Conservation (phyloP, 2,329 filamentous ascomycete species). For the Arachnomyces sp. region DNA sequence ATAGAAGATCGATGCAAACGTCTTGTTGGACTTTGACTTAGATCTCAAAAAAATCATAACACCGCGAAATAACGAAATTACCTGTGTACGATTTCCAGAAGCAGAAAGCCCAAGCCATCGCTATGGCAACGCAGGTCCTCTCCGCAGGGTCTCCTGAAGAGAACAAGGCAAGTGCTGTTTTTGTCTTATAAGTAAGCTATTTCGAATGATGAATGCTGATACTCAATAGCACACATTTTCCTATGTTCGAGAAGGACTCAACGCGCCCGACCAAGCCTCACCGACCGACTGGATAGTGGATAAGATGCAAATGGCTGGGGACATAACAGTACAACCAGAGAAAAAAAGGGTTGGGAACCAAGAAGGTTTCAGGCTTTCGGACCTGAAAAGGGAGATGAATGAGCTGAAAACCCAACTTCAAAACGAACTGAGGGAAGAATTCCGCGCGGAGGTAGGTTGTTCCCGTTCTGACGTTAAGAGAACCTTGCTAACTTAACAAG, state of each 20-base stretch:
- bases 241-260: conserved; percentile 3
- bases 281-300: conserved; percentile 4
- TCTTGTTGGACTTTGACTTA: too few relatives aligned
- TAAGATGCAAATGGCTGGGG: conserved; percentile 3
- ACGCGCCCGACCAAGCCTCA: neutral
- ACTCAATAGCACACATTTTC: conserved; percentile 3
- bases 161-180: conserved; percentile 7
- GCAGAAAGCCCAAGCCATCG: conserved; percentile 2
- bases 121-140: neutral
- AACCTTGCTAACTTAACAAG: too few relatives aligned
- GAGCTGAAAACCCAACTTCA: conserved; percentile 3
- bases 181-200: too few relatives aligned
- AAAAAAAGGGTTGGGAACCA: conserved; percentile 6
- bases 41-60: too few relatives aligned
- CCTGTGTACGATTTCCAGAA: conserved; percentile 1
- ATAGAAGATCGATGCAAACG: too few relatives aligned
- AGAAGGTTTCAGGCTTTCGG: conserved; percentile 4
- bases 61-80: too few relatives aligned
- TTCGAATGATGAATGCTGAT: conserved; percentile 4
- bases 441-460: too few relatives aligned
- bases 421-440: conserved; percentile 3
- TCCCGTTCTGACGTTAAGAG: too few relatives aligned
- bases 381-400: conserved; percentile 4
- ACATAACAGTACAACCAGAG: conserved; percentile 1
- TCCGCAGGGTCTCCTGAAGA: neutral